phyloP scores from a whole-genome alignment of 2,329 filamentous ascomycete genomes.

The Hypomyces perniciosus region DNA sequence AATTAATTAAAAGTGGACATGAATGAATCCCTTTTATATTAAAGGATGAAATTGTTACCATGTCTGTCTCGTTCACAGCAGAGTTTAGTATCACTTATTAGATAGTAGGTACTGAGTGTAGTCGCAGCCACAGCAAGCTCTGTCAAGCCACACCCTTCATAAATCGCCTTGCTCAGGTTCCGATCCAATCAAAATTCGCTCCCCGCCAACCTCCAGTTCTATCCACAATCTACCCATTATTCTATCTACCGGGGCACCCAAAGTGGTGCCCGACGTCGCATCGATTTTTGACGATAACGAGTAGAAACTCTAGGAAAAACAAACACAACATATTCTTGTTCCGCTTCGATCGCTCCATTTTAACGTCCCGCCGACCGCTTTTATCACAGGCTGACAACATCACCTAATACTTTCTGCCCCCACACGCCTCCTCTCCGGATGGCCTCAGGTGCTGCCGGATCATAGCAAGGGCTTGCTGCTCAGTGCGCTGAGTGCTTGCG shows the following conservation, averaged over 20 bases:
- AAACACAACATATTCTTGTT: not conserved
- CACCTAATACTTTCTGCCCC: not conserved
- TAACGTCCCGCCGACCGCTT: not conserved
- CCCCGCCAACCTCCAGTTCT: too few species aligned
- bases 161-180: too few species aligned
- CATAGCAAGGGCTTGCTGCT: slow-evolving; percentile 12
- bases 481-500: slow-evolving; percentile 11
- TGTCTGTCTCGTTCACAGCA: too few species aligned
- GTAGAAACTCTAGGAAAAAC: not conserved
- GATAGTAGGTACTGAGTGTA: too few species aligned
- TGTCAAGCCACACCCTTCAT: too few species aligned
- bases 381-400: not conserved
- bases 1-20: too few species aligned
- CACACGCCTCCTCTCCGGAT: slow-evolving; percentile 2
- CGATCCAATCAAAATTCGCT: too few species aligned
- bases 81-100: too few species aligned
- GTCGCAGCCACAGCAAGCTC: too few species aligned
- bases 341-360: not conserved
- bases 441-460: slow-evolving; percentile 6
- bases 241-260: not conserved
- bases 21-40: too few species aligned
- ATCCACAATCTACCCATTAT: not conserved
- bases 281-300: slow-evolving; percentile 1
- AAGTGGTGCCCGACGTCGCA: slow-evolving; percentile 9
- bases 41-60: too few species aligned